Conservation (phyloP, 2,329 filamentous ascomycete species). For the Colletotrichum spaethianum region DNA sequence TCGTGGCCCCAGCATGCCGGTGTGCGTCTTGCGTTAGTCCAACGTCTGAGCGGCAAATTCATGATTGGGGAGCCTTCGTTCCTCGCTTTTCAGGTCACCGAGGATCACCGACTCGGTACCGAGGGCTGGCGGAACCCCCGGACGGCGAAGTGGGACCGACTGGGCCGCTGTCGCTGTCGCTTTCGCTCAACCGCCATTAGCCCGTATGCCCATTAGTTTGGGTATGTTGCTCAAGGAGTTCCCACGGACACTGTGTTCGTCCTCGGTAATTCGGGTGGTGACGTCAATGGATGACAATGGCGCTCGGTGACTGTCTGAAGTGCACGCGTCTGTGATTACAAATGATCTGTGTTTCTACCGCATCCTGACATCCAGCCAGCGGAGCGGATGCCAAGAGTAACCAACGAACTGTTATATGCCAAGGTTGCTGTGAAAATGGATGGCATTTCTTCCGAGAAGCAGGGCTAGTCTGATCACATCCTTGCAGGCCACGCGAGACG, state of each 20-base stretch:
- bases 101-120: slow-evolving; percentile 25
- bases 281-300: background rate
- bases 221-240: background rate
- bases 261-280: background rate
- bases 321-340: background rate
- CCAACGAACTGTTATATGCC: background rate
- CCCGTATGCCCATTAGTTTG: background rate
- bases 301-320: background rate
- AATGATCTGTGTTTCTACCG: background rate
- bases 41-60: slow-evolving; percentile 12
- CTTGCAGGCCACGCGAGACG: background rate
- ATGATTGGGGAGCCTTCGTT: background rate
- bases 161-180: slow-evolving; percentile 1
- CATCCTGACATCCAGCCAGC: too few relatives aligned
- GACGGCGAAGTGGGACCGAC: slow-evolving; percentile 1
- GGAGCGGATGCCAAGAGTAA: background rate
- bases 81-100: background rate
- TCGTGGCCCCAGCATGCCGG: background rate
- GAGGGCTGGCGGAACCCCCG: background rate
- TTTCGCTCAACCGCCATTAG: slow-evolving; percentile 7
- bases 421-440: background rate
- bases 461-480: background rate
- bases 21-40: background rate
- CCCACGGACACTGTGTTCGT: background rate
- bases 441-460: background rate